Base-by-base conservation (phyloP, 2,329 filamentous ascomycete species). In the Fusarium fujikuroi region DNA sequence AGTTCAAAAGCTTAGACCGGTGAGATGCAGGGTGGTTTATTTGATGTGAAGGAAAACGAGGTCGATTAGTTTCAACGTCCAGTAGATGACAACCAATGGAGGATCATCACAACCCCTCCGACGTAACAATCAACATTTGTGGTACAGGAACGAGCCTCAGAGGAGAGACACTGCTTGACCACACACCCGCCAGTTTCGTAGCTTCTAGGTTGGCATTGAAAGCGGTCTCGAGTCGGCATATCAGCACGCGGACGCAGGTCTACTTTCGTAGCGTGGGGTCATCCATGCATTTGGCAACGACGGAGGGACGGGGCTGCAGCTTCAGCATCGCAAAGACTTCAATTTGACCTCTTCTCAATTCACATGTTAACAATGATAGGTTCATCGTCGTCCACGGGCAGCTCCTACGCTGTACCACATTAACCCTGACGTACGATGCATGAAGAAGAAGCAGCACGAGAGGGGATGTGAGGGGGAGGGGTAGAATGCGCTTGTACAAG, bases 301-400 rank as follows among this genome's bases (percentile, higher is more conserved):
- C 60, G 60, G 36, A 64, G 53, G 50, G 44, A 52, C 30, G 53
- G 58, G 47, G 44, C 43, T 63, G 75, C 62, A 65, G 68, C 69
- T 66, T 73, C 60, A 73, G 52, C 53, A 67, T 74, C 58, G 57
- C 60, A 54, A 60, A 54, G 64, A 65, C 60, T 64, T 63, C 65
- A 69, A 77, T 44, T 69, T 66, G 60, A 40, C 54, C 75, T 69
- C 69, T 78, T 75, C 57, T 70, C 42, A 57, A 69, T 71, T 76
- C 76, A 78, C 76, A 78, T 78, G 76, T 50, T 78, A 56, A 57
- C 39, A 78, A 78, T 77, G 76, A 78, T 78, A 78, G 76, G 76
- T 75, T 70, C 72, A 77, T 78, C 76, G 74, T 69, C 50, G 74
- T 60, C 69, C 68, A 75, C 44, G 66, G 69, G 37, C 47, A 70